Conservation (phyloP, 257 asterid species). For the Fraxinus quadrangulata region DNA sequence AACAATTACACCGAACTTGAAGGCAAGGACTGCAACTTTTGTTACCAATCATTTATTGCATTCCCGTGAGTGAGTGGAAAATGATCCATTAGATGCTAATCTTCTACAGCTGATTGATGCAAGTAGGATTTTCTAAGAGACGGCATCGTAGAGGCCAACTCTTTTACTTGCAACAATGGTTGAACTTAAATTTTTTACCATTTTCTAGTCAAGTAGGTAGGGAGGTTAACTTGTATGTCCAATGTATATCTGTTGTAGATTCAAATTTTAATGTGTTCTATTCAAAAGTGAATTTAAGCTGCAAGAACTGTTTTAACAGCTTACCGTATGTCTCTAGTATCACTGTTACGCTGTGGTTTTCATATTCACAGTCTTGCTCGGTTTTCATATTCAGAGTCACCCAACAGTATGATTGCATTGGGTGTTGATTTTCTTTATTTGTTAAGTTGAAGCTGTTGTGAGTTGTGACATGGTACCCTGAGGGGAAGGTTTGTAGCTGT, state of each 20-base stretch:
- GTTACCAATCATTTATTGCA: neutral
- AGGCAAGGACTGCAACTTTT: constrained; percentile 9
- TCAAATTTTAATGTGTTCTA: neutral
- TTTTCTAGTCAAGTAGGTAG: neutral
- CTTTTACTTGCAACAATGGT: neutral
- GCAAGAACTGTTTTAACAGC: neutral
- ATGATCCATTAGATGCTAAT: neutral
- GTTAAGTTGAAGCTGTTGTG: neutral
- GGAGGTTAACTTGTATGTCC: neutral
- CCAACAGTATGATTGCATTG: neutral
- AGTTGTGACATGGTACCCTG: neutral
- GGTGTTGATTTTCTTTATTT: neutral
- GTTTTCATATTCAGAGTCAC: no score
- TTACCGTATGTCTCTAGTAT: neutral
- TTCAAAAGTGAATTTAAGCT: neutral
- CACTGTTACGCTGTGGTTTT: neutral
- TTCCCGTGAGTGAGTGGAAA: constrained; percentile 2
- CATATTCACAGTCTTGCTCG: neutral
- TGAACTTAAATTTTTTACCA: neutral
- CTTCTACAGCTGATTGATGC: neutral
- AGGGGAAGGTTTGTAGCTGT: neutral
- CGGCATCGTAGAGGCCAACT: neutral
- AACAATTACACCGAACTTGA: neutral
- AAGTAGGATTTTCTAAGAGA: constrained; percentile 7
- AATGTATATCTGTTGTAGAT: neutral